These are phyloP conservation scores for Fusarium dlaminii DNA, from an alignment of 2,329 filamentous ascomycete genomes.

Conservation along the genomic window DNA sequence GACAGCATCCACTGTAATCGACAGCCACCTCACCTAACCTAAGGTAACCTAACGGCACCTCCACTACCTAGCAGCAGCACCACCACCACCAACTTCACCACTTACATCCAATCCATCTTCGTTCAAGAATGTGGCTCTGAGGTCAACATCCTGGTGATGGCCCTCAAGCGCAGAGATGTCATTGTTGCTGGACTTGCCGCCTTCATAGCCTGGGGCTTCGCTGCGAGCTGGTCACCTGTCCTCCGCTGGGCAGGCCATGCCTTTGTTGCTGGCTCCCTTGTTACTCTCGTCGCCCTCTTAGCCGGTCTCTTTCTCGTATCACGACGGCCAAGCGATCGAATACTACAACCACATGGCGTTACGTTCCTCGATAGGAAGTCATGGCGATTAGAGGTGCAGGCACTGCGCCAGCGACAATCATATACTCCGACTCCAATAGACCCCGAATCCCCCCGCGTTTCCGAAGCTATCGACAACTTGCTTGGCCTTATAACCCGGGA, in stretches of 20 bases:
- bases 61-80: slow-evolving; percentile 24
- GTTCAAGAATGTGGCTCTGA: slow-evolving; percentile 47
- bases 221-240: slow-evolving; percentile 82
- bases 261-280: slow-evolving; percentile 74
- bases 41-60: neutral
- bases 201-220: slow-evolving; percentile 89
- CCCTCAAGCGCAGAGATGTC: slow-evolving; percentile 78
- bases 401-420: slow-evolving; percentile 70
- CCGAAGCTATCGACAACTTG: slow-evolving; percentile 80
- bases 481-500: slow-evolving; percentile 81
- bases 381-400: slow-evolving; percentile 77
- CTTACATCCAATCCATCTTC: slow-evolving; percentile 27
- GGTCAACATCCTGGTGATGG: slow-evolving; percentile 61
- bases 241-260: slow-evolving; percentile 88
- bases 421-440: slow-evolving; percentile 79
- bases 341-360: slow-evolving; percentile 55
- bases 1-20: slow-evolving; percentile 41
- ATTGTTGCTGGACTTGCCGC: slow-evolving; percentile 72
- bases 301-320: slow-evolving; percentile 66
- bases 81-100: slow-evolving; percentile 24
- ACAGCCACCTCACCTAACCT: slow-evolving; percentile 28
- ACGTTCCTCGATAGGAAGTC: slow-evolving; percentile 69
- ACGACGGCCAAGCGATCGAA: slow-evolving; percentile 56
- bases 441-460: slow-evolving; percentile 79
- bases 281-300: slow-evolving; percentile 64